phyloP scores from a whole-genome alignment of 495 filamentous ascomycete genomes.

The Beverwykella pulmonaria region DNA sequence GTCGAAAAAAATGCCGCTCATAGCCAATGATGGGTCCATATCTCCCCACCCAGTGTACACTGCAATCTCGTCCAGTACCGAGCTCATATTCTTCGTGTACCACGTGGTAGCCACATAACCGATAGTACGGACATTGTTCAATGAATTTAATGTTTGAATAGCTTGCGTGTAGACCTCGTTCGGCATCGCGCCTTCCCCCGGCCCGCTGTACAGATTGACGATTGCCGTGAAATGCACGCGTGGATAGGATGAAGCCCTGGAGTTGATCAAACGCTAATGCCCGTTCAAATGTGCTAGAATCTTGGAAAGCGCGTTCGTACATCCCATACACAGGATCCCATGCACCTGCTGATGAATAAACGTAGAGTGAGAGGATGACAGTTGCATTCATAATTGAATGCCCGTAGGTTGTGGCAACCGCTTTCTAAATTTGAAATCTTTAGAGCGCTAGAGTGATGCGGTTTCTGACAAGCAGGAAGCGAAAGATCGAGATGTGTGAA shows the following conservation, averaged over 20 bases:
- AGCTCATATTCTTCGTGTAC: conserved; percentile 28
- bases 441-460: neutral
- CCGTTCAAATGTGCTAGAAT: neutral
- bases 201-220: conserved; percentile 39
- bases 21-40: conserved; percentile 22
- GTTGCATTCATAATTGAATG: conserved; percentile 13
- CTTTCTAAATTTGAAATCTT: neutral
- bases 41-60: conserved; percentile 30
- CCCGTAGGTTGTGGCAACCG: neutral
- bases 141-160: conserved; percentile 34
- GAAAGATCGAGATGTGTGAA: neutral
- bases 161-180: conserved; percentile 33
- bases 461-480: neutral
- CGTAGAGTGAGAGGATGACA: conserved; percentile 37
- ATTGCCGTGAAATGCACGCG: conserved; percentile 40
- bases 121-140: conserved; percentile 37
- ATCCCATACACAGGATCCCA: conserved; percentile 36
- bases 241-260: conserved; percentile 31
- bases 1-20: conserved; percentile 38
- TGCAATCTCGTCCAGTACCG: conserved; percentile 30
- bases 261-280: conserved; percentile 14
- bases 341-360: conserved; percentile 37
- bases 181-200: conserved; percentile 34
- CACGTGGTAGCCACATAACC: conserved; percentile 41
- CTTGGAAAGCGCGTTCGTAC: conserved; percentile 17